Evolutionary conservation across 108 stramenopile species (phyloP), one percentile per base, ranked within the genome.

Genomic region (Cafeteria roenbergensis): DNA sequence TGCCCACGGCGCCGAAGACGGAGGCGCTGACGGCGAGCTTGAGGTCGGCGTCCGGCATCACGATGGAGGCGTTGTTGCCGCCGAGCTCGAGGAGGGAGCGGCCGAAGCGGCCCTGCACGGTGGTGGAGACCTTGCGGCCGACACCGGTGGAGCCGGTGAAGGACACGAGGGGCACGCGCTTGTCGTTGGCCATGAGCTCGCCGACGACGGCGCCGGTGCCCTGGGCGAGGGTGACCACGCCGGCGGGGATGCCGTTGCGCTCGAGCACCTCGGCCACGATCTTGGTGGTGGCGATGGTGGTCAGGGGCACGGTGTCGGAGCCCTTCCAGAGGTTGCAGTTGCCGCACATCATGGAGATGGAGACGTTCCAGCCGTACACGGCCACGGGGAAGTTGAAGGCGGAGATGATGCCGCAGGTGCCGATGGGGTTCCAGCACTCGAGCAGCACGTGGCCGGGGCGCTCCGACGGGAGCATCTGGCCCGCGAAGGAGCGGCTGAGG

Each of bases 311-410:
- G 30, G 66, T 35, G 29, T 66, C 55, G 9, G 70, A 57, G 50
- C 66, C 66, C 59, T 76, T 76, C 66, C 71, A 71, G 26, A 76
- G 29, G 26, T 72, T 67, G 51, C 34, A 37, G 66, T 76, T 76
- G 31, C 75, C 75, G 38, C 63, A 64, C 8, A 71, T 50, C 32
- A 76, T 33, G 26, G 66, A 68, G 30, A 76, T 30, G 33, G 71
- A 60, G 33, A 68, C 27, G 71, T 76, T 76, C 75, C 75, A 76
- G 35, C 66, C 66, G 26, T 64, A 65, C 27, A 76, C 75, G 34
- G 75, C 75, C 20, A 29, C 25, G 31, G 75, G 75, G 35, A 76
- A 76, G 67, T 76, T 76, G 71, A 72, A 76, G 34, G 75, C 75
- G 31, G 75, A 58, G 63, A 76, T 65, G 66, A 76, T 72, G 64